phyloP scores from a whole-genome alignment of 2,329 filamentous ascomycete genomes.

The Aspergillus versicolor region DNA sequence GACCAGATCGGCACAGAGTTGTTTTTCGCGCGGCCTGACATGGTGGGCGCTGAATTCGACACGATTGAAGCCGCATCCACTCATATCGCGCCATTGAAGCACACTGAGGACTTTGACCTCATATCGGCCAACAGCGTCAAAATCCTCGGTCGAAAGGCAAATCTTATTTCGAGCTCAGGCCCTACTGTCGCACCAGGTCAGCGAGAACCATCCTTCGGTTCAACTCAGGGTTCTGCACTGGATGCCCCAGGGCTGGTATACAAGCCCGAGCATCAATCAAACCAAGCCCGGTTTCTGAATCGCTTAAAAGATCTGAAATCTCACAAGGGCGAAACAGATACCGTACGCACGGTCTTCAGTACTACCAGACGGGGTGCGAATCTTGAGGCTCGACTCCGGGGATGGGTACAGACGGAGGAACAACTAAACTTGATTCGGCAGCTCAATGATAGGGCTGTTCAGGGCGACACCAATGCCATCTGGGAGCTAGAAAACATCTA shows the following conservation, averaged over 20 bases:
- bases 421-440: slow-evolving; percentile 36
- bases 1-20: slow-evolving; percentile 82
- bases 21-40: slow-evolving; percentile 59
- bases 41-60: slow-evolving; percentile 25
- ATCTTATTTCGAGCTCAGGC: slow-evolving; percentile 51
- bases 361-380: slow-evolving; percentile 33
- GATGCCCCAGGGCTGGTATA: slow-evolving; percentile 11
- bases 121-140: slow-evolving; percentile 69
- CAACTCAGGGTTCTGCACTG: background rate
- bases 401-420: slow-evolving; percentile 40
- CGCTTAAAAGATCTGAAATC: slow-evolving; percentile 65
- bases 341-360: slow-evolving; percentile 62
- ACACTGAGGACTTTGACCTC: slow-evolving; percentile 60
- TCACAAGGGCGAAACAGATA: slow-evolving; percentile 63
- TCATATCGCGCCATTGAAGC: slow-evolving; percentile 50
- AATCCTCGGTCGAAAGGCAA: slow-evolving; percentile 66
- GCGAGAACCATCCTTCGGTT: background rate
- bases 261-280: slow-evolving; percentile 33
- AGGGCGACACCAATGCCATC: slow-evolving; percentile 38
- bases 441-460: slow-evolving; percentile 35
- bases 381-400: slow-evolving; percentile 32
- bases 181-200: slow-evolving; percentile 5
- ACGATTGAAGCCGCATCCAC: slow-evolving; percentile 29
- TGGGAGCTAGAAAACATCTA: slow-evolving; percentile 38
- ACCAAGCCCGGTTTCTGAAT: slow-evolving; percentile 60